Evolutionary conservation across 495 filamentous ascomycete genomes (phyloP), one percentile per base, ranked within the genome.

Genomic region (Penicillium paradoxum): DNA sequence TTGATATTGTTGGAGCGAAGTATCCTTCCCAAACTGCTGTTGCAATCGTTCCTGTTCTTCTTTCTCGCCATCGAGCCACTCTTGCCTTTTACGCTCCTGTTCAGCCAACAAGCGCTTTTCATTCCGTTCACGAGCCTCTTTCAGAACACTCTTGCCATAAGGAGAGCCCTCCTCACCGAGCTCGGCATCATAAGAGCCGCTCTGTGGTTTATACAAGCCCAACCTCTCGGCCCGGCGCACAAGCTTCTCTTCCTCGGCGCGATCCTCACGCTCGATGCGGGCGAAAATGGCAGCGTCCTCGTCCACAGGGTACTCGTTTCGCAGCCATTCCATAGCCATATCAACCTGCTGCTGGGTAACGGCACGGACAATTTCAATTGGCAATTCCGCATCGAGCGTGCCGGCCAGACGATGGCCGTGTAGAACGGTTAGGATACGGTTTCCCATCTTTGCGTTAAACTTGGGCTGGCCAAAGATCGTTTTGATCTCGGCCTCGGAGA

Each of bases 321-420:
- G 84, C 8, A 96, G 77, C 69, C 87, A 95, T 40, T 72, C 61
- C 45, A 96, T 69, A 0, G 78, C 90, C 36, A 60, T 70, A 19
- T 77, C 67, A 21, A 74, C 51, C 6, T 67, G 65, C 18, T 54
- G 44, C 53, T 69, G 60, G 50, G 55, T 55, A 15, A 66, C 60
- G 22, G 59, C 54, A 68, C 79, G 68, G 75, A 77, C 36, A 15
- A 73, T 67, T 18, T 79, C 72, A 18, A 45, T 33, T 9, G 74
- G 73, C 9, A 78, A 64, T 32, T 73, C 65, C 10, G 73, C 58
- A 52, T 90, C 84, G 8, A 92, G 75, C 0, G 88, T 90, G 17
- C 91, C 91, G 10, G 82, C 79, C 11, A 89, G 73, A 18, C 91
- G 83, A 40, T 88, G 82, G 22, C 81, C 82, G 60, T 96, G 89